A percentile compares a stretch with the other conserved stretches of the same genome.
phyloP scores from a whole-genome alignment of 495 filamentous ascomycete species.

The Bacidia gigantensis region DNA sequence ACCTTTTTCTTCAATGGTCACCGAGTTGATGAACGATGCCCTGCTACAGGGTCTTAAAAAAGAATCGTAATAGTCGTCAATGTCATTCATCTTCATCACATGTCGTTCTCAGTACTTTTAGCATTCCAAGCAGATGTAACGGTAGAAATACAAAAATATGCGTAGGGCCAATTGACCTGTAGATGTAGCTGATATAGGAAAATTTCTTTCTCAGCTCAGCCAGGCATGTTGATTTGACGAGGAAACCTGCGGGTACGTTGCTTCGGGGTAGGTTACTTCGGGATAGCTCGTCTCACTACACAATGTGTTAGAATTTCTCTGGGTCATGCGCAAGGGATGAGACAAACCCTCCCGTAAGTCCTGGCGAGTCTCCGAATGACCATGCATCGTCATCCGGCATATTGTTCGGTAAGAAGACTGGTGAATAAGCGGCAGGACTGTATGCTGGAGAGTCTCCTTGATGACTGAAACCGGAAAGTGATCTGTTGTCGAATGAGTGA shows the following conservation, averaged over 20 bases:
- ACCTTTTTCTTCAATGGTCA: neutral
- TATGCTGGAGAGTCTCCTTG: slow-evolving; percentile 16
- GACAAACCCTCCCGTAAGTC: slow-evolving; percentile 15
- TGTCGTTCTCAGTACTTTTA: neutral
- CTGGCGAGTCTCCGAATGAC: slow-evolving; percentile 15
- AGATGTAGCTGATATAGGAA: neutral
- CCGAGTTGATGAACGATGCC: neutral
- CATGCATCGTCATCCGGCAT: slow-evolving; percentile 16
- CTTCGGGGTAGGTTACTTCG: neutral
- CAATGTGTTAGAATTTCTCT: slow-evolving; percentile 6
- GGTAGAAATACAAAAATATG: neutral
- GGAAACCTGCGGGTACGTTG: neutral
- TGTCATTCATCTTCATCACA: neutral
- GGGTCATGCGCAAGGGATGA: neutral
- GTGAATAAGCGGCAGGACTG: slow-evolving; percentile 17
- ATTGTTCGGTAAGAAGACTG: slow-evolving; percentile 14
- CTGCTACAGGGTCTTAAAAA: neutral
- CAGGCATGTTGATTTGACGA: slow-evolving; percentile 4
- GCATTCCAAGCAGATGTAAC: neutral
- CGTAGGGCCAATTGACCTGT: neutral
- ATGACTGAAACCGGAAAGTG: slow-evolving; percentile 15
- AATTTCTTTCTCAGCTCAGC: neutral
- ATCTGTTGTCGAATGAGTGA: slow-evolving; percentile 16
- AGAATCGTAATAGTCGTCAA: neutral
- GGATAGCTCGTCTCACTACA: slow-evolving; percentile 3